Evolutionary conservation across 306 rosid genomes (phyloP), one percentile per base, ranked within the genome.

Genomic region (Quercus berberidifolia): DNA sequence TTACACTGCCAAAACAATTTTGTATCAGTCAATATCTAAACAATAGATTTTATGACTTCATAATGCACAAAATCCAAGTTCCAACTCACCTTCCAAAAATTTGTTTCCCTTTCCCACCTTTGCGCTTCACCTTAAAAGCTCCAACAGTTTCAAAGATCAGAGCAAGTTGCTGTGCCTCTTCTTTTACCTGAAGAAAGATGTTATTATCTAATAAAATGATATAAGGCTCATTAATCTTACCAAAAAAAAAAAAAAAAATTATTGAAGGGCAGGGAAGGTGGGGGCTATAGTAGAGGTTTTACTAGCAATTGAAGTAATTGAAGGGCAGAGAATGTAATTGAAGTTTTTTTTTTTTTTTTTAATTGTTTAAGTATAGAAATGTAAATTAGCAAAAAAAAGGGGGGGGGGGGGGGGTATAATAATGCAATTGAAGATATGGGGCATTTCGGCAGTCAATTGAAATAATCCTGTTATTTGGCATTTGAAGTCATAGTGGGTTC

Each of bases 81-180:
- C 54, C 17, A 49, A 71, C 82, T 80, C 46, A 91, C 98, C 88
- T 91, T 85, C 99, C 99, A 60, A 93, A 95, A 55, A 95, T 95
- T 81, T 85, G 97, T 83, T 93, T 93, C 80, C 99, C 99, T 83
- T 93, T 95, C 76, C 98, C 97, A 74, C 97, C 99, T 89, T 91
- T 95, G 74, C 99, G 97, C 87, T 87, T 95, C 81, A 95, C 99
- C 89, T 91, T 91, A 84, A 95, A 93, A 85, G 90, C 91, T 79
- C 98, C 99, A 75, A 89, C 93, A 60, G 99, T 85, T 89, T 95
- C 97, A 75, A 93, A 91, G 67, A 91, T 86, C 55, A 77, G 81
- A 76, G 99, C 99, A 78, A 95, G 93, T 76, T 95, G 98, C 11
- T 84, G 93, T 6, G 99, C 99, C 88, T 93, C 99, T 76, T 91